Base-by-base conservation (phyloP, 2,329 filamentous ascomycete genomes). In the Fusarium kyushuense region DNA sequence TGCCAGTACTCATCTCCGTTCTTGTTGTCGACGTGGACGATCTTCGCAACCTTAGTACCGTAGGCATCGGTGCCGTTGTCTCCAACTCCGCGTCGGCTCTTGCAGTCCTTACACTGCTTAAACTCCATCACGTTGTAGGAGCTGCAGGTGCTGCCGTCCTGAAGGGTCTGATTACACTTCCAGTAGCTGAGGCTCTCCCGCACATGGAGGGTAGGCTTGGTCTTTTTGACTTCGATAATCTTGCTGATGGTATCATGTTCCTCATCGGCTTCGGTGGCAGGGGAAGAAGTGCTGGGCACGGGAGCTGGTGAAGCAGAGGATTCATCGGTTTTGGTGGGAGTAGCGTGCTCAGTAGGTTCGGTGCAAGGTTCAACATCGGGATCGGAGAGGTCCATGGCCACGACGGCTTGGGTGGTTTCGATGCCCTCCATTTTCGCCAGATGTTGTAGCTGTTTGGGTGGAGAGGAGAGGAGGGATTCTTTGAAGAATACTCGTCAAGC, bases 31-130 rank as follows among this genome's bases (percentile, higher is more conserved):
- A 67, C 53, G 41, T 17, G 33, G 8, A 51, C 48, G n/a, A 67
- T 63, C 35, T 53, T 67, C 6, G 64, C 64, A 29, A 68, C 54
- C 43, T 59, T 68, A 17, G 60, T 64, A 17, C 64, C 54, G 33
- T 51, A 49, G 16, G 58, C 48, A 29, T 67, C 65, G 21, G 60
- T 64, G 27, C 64, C 64, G 45, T 67, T 58, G 17, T 67, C 64
- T 36, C 42, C 58, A 29, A 54, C 41, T 41, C 59, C 64, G 17
- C 64, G 64, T 42, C 59, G 54, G 27, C 52, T 54, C 43, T 65
- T 67, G 48, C 64, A 67, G 33, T 64, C 48, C 23, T 42, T 63
- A 41, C 64, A 68, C 38, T 63, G 58, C 41, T 47, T 68, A 36
- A 36, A 54, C 29, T 45, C 45, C 25, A 67, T 63, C 33, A 43